A percentile compares a stretch with the other conserved stretches of the same genome.
Conservation (phyloP, 1,139 yeast species). For the Lodderomyces orthopsilosis region DNA sequence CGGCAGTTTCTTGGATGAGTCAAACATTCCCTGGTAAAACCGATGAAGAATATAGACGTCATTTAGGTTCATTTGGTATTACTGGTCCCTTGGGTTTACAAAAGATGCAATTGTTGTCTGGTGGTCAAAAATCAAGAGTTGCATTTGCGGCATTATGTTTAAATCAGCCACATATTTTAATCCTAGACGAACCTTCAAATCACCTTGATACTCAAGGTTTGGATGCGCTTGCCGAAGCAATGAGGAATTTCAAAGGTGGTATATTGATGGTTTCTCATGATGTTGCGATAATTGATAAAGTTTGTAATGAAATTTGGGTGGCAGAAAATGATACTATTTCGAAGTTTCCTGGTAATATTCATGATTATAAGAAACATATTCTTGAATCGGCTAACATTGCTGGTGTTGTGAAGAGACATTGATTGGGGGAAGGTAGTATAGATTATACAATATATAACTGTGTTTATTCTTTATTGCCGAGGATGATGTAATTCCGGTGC, state of each 20-base stretch:
- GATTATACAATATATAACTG: background rate
- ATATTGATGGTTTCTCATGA: constrained; percentile 97
- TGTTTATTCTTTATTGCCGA: background rate
- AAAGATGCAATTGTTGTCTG: constrained; percentile 85
- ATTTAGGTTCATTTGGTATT: constrained; percentile 94
- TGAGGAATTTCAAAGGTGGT: constrained; percentile 88
- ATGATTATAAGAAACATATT: constrained; percentile 87
- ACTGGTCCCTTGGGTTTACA: constrained; percentile 93
- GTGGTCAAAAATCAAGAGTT: constrained; percentile 98
- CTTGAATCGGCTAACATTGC: constrained; percentile 71
- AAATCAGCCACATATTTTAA: constrained; percentile 85
- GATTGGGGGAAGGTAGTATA: constrained; percentile 4
- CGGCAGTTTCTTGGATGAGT: constrained; percentile 96
- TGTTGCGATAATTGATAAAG: constrained; percentile 81
- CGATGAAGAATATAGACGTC: constrained; percentile 96
- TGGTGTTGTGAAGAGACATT: constrained; percentile 89
- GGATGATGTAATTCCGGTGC: background rate
- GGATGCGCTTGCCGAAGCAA: constrained; percentile 90
- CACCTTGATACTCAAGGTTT: constrained; percentile 98
- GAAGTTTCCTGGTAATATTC: constrained; percentile 79
- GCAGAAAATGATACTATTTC: constrained; percentile 80
- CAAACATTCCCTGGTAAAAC: constrained; percentile 86
- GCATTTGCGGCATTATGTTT: constrained; percentile 95
- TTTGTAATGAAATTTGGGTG: constrained; percentile 93
- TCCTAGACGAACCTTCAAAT: constrained; percentile 97